Evolutionary conservation across 257 asterid species (phyloP), one percentile per base, ranked within the genome.

Genomic region (Nicotiana undulata): DNA sequence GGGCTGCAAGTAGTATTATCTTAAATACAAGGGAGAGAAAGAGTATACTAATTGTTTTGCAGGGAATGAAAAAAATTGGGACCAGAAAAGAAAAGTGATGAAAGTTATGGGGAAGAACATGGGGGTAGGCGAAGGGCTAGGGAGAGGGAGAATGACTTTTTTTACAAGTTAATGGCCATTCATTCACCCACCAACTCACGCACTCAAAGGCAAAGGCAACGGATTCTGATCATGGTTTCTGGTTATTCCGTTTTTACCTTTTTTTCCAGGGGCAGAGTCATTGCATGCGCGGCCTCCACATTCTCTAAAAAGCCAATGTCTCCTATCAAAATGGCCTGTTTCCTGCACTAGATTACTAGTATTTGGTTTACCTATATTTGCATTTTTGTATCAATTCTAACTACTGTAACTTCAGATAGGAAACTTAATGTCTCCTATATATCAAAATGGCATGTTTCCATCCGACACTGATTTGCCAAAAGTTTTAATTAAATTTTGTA

Each of bases 281-380:
- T 18, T n/a, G 66, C 81, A 67, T 44, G 80, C 80, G 67, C 83
- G 29, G 70, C 56, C 34, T 79, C 81, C 63, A 82, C 80, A 78
- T 67, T 77, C 82, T 66, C 63, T 46, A 72, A 18, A 63, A 72
- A 40, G 79, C 55, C 49, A 83, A 58, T 82, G 4, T 82, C 72
- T 67, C 9, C 31, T 79, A 29, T 61, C 58, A 52, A 40, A 79
- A 70, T 79, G 81, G 56, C 76, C 76, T 34, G 53, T 24, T 58
- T 80, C 66, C 31, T 22, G 44, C 75, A 55, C 28, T 63, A 55
- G 1, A 31, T n/a, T 58, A 66, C 9, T 31, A 11, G 9, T 12
- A 58, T 11, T 28, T 77, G 67, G 66, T 59, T 5, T 15, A 56
- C 17, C 80, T 56, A 56, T 3, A 18, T 65, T 31, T 65, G 37